Evolutionary conservation across 2,329 filamentous ascomycete genomes (phyloP), one percentile per base, ranked within the genome.

Genomic region (Purpureocillium lavendulum): DNA sequence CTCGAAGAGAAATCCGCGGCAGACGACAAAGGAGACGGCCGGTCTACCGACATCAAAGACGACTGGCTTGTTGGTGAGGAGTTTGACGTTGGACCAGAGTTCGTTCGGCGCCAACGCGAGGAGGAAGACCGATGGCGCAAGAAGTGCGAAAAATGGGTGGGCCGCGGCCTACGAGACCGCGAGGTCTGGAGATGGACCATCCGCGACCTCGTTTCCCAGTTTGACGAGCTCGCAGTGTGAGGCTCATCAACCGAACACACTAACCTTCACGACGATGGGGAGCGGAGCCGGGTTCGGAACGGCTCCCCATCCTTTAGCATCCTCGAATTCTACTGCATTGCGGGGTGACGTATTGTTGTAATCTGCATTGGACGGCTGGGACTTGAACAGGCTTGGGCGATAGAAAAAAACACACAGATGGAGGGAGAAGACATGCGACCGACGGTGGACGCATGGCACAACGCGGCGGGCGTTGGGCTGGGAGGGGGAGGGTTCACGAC

Each of bases 1-100:
- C 75, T 96, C 4, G 84, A 90, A 47, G 90, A 96, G 44, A 70
- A 65, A 30, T 57, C 65, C 14, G 67, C 66, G 33, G 71, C 73
- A 11, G 69, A 69, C 7, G 70, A 73, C 10, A 62, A 61, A 7
- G 63, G 65, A 16, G 60, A 65, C 30, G 70, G 69, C 34, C 73
- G 76, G 15, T 66, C 68, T 50, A 80, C 74, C 51, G 78, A 82
- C 39, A 61, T 79, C 46, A 77, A 79, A 42, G 84, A 88, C 52
- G 84, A 89, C 54, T 90, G 86, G 74, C 77, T 87, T 36, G 85
- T 96, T 11, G 87, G 87, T 38, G 92, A 98, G 62, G 92, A 98
- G 58, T 98, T 98, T 53, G 92, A 98, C 57, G 87, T 98, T 40
- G 92, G 92, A 0, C 92, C 90, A 3, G 87, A 94, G 59, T 98